Evolutionary conservation across 163 green algal genomes (phyloP).

Genomic region (Coccomyxa subellipsoidea): DNA sequence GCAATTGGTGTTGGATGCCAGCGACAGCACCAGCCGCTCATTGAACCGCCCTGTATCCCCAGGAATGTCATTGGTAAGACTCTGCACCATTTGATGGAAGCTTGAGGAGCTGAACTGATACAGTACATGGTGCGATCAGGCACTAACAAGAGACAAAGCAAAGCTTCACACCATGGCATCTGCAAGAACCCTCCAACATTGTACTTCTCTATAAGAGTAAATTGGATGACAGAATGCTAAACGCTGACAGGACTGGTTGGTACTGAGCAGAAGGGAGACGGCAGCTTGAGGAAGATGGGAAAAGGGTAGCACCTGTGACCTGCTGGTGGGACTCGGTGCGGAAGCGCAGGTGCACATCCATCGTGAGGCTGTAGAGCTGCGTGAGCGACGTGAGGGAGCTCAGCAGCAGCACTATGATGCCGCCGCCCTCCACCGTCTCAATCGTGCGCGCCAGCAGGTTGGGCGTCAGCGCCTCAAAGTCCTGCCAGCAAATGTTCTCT

Average conservation of each 20-base stretch:
- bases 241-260: too few species aligned
- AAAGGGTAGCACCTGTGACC: conserved; percentile 45
- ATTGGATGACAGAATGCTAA: too few species aligned
- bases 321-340: conserved; percentile 87
- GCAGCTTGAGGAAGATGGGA: not conserved
- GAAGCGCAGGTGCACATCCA: conserved; percentile 93
- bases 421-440: conserved; percentile 96
- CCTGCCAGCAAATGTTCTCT: conserved; percentile 49
- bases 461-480: conserved; percentile 97
- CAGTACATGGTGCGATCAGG: too few species aligned
- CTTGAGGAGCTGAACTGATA: too few species aligned
- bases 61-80: not conserved
- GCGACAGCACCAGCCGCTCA: conserved; percentile 92
- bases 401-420: conserved; percentile 91
- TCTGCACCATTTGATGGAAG: not conserved
- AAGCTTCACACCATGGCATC: too few species aligned
- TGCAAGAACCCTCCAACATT: too few species aligned
- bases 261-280: not conserved
- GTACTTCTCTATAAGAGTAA: too few species aligned
- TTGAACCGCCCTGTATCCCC: conserved; percentile 87
- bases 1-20: conserved; percentile 78
- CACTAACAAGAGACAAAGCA: too few species aligned
- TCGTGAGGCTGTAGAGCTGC: conserved; percentile 93
- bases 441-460: conserved; percentile 96
- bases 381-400: conserved; percentile 74